Evolutionary conservation across 257 asterid species (phyloP).

Genomic region (Gentiana macrophylla): DNA sequence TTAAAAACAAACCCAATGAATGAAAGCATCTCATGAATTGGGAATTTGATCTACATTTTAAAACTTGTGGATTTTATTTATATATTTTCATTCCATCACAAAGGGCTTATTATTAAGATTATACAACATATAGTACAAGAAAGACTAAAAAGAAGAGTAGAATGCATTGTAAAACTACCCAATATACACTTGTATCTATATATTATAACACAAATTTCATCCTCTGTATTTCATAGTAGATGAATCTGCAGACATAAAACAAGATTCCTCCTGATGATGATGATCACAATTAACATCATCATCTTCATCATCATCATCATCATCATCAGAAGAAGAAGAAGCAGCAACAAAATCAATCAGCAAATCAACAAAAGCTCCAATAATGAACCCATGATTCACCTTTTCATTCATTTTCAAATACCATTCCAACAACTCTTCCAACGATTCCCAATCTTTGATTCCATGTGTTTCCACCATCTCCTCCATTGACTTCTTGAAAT

Average conservation of each 20-base stretch:
- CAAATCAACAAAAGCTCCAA: conserved; percentile 76
- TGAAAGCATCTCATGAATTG: no score
- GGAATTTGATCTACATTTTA: no score
- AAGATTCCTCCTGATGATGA: conserved; percentile 6
- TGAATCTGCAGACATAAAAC: conserved; percentile 48
- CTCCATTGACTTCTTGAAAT: conserved; percentile 77
- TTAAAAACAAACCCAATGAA: no score
- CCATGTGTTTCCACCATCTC: conserved; percentile 88
- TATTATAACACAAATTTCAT: no score
- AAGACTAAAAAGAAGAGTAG: no score
- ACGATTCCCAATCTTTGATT: conserved; percentile 61
- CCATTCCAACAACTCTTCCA: conserved; percentile 78
- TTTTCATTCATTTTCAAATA: conserved; percentile 66
- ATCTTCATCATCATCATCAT: conserved; percentile 1
- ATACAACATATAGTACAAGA: no score
- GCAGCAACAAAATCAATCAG: conserved; percentile 30
- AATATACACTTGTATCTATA: no score
- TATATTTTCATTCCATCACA: no score
- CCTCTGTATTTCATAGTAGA: not conserved
- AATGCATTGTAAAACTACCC: no score
- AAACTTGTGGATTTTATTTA: no score
- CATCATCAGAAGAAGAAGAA: conserved; percentile 9
- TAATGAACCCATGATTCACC: conserved; percentile 51
- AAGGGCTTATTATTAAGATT: no score
- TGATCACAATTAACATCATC: conserved; percentile 2